phyloP scores from a whole-genome alignment of 306 rosid species.

The Cicer chorassanicum region DNA sequence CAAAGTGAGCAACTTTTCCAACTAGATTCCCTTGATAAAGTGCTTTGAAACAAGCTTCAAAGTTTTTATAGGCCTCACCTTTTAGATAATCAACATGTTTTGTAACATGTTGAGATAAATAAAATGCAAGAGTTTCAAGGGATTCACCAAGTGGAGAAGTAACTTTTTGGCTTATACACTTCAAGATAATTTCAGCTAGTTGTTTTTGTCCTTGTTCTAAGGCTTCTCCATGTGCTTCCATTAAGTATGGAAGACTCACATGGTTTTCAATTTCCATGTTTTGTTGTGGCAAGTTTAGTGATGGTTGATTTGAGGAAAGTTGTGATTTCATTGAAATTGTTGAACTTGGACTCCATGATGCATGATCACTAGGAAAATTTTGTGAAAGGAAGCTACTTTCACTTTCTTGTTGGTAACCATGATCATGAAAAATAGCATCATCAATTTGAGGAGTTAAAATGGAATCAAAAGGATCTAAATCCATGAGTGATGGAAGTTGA shows the following conservation, averaged over 20 bases:
- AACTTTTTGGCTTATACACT: slow-evolving; percentile 57
- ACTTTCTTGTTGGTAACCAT: slow-evolving; percentile 47
- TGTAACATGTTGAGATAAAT: slow-evolving; percentile 49
- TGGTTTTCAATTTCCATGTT: slow-evolving; percentile 56
- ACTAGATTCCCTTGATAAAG: slow-evolving; percentile 57
- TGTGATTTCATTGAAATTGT: slow-evolving; percentile 56
- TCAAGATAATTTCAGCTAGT: slow-evolving; percentile 51
- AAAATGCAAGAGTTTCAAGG: slow-evolving; percentile 59
- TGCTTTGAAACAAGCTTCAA: slow-evolving; percentile 41
- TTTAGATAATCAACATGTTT: slow-evolving; percentile 49
- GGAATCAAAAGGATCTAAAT: slow-evolving; percentile 48
- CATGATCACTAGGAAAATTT: slow-evolving; percentile 32
- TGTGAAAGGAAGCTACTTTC: slow-evolving; percentile 53
- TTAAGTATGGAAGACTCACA: slow-evolving; percentile 53
- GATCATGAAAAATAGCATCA: background rate
- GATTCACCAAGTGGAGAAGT: slow-evolving; percentile 54
- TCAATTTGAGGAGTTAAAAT: slow-evolving; percentile 24
- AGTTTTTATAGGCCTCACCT: slow-evolving; percentile 59
- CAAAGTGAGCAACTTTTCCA: slow-evolving; percentile 59
- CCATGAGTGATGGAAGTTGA: slow-evolving; percentile 49
- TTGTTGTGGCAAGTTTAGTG: slow-evolving; percentile 52
- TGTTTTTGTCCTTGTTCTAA: slow-evolving; percentile 50
- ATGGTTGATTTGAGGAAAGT: slow-evolving; percentile 44
- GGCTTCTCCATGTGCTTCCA: slow-evolving; percentile 61
- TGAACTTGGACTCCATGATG: slow-evolving; percentile 64